Conservation (phyloP, 2,329 filamentous ascomycete species). For the Eutypa lata region DNA sequence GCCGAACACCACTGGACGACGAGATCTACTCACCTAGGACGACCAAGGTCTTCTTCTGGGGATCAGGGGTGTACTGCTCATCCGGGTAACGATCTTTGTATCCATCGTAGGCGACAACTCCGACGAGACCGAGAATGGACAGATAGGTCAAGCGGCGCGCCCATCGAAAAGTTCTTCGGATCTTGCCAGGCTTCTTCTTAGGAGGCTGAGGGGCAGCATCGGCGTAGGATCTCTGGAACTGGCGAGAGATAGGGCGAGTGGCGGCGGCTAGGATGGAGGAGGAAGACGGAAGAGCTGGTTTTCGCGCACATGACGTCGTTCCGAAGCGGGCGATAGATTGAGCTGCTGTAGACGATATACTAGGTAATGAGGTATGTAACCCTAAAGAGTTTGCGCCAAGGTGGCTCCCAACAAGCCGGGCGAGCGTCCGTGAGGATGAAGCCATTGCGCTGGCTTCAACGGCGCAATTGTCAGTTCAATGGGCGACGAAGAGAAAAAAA, state of each 20-base stretch:
- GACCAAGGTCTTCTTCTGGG: slow-evolving; percentile 93
- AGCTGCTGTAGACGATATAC: slow-evolving; percentile 27
- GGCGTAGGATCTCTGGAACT: slow-evolving; percentile 47
- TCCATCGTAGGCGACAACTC: slow-evolving; percentile 74
- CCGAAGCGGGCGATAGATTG: slow-evolving; percentile 20
- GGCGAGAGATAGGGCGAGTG: slow-evolving; percentile 34
- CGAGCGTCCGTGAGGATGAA: slow-evolving; percentile 42
- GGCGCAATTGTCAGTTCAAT: slow-evolving; percentile 10
- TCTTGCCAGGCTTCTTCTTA: slow-evolving; percentile 53
- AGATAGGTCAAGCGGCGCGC: slow-evolving; percentile 81
- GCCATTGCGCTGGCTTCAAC: slow-evolving; percentile 37
- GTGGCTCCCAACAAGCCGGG: slow-evolving; percentile 27
- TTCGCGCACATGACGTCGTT: slow-evolving; percentile 27
- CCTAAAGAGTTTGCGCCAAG: slow-evolving; percentile 17
- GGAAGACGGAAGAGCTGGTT: slow-evolving; percentile 19
- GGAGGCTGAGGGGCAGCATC: slow-evolving; percentile 45
- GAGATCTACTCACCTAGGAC: slow-evolving; percentile 68
- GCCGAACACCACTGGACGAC: background rate
- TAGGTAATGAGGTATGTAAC: slow-evolving; percentile 9
- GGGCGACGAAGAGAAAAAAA: slow-evolving; percentile 5
- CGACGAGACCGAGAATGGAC: slow-evolving; percentile 65
- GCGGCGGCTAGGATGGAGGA: slow-evolving; percentile 30
- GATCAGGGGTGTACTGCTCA: slow-evolving; percentile 76
- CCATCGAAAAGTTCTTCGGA: slow-evolving; percentile 71
- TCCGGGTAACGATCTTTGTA: slow-evolving; percentile 78